These are phyloP conservation scores for Colletotrichum sp. DNA, from an alignment of 2,329 filamentous ascomycete species.

Conservation along the genomic window DNA sequence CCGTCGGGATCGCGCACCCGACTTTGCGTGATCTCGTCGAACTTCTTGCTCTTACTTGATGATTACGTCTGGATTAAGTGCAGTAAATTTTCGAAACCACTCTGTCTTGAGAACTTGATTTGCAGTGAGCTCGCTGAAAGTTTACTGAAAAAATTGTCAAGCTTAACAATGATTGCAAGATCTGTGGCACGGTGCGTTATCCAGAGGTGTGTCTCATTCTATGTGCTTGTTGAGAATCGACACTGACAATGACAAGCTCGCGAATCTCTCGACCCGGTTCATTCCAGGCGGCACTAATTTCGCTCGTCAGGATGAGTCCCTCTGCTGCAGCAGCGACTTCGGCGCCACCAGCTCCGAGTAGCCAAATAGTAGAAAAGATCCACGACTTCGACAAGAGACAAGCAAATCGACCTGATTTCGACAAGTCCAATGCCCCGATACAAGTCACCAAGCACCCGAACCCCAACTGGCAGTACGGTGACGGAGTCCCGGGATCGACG, in stretches of 20 bases:
- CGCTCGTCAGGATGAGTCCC: background rate
- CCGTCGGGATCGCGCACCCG: background rate
- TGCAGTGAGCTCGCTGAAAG: background rate
- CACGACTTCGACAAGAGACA: conserved; percentile 75
- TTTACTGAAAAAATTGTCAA: background rate
- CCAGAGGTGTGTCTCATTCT: background rate
- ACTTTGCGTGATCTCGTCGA: background rate
- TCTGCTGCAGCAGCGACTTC: background rate
- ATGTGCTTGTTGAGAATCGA: background rate
- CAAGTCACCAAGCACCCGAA: conserved; percentile 66
- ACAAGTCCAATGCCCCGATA: conserved; percentile 48
- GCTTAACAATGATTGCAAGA: background rate
- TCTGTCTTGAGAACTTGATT: background rate
- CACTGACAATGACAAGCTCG: background rate
- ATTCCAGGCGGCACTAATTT: background rate
- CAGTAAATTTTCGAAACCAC: background rate
- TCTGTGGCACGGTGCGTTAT: background rate
- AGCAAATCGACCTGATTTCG: conserved; percentile 66
- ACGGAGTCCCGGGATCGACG: conserved; percentile 40
- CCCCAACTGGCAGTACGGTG: conserved; percentile 69
- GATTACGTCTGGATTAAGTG: background rate
- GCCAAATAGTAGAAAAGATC: background rate
- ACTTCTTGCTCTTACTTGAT: background rate
- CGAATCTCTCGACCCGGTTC: background rate
- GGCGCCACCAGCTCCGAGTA: background rate